Evolutionary conservation across 2,329 filamentous ascomycete genomes (phyloP).

Genomic region (Ophiostoma triangulosporum): DNA sequence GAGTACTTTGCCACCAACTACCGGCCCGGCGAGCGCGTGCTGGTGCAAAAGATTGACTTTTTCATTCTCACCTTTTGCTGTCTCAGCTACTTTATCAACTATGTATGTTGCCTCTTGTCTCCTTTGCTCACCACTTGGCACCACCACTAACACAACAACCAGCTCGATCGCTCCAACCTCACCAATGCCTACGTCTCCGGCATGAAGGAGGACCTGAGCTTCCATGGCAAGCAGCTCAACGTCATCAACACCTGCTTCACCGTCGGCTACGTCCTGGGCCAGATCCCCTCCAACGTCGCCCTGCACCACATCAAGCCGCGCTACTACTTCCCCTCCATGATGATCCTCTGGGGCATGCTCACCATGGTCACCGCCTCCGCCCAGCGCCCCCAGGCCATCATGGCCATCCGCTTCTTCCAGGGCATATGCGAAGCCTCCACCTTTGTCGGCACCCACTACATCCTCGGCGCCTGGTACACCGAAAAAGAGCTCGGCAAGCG

Average conservation of each 20-base stretch:
- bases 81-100: constrained; percentile 41
- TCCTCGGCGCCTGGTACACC: constrained; percentile 49
- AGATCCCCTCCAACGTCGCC: constrained; percentile 47
- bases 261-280: constrained; percentile 36
- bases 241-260: constrained; percentile 39
- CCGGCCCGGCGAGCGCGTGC: constrained; percentile 19
- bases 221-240: constrained; percentile 36
- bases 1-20: constrained; percentile 12
- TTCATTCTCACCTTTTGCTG: constrained; percentile 53
- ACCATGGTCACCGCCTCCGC: constrained; percentile 47
- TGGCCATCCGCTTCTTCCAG: constrained; percentile 45
- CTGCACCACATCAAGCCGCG: constrained; percentile 49
- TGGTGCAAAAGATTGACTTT: constrained; percentile 31
- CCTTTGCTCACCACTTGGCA: not conserved
- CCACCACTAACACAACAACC: not conserved
- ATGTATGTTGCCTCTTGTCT: constrained; percentile 22
- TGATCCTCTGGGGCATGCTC: constrained; percentile 48
- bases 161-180: constrained; percentile 38
- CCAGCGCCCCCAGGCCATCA: constrained; percentile 38
- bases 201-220: constrained; percentile 36
- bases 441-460: constrained; percentile 45
- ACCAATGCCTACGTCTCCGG: constrained; percentile 42
- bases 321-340: constrained; percentile 51
- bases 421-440: constrained; percentile 42
- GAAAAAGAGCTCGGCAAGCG: constrained; percentile 47